A percentile compares a stretch with the other conserved stretches of the same genome.
phyloP scores from a whole-genome alignment of 75 land plant genomes.

The Picea sitchensis region DNA sequence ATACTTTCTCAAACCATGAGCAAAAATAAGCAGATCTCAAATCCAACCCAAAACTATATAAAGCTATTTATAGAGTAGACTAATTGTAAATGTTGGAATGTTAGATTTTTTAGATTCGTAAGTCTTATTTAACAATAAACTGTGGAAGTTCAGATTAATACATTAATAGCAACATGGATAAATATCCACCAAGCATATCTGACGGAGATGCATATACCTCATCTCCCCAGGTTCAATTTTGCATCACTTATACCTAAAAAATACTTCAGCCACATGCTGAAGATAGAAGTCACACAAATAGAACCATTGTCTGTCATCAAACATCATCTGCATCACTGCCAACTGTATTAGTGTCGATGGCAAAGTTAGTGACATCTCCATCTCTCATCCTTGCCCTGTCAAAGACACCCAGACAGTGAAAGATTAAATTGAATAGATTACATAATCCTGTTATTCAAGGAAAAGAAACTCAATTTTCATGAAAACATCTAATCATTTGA shows the following conservation, averaged over 20 bases:
- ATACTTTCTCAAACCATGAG: no score
- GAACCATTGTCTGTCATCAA: background rate
- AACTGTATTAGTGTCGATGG: background rate
- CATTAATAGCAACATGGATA: no score
- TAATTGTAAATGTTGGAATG: no score
- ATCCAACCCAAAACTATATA: no score
- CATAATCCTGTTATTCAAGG: background rate
- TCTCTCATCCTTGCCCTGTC: slow-evolving; percentile 2
- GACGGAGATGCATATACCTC: no score
- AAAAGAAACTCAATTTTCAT: background rate
- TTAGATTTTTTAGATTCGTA: no score
- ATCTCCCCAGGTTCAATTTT: background rate
- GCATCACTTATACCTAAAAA: background rate
- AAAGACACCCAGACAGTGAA: background rate
- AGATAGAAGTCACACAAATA: background rate
- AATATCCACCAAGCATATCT: no score
- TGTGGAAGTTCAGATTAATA: no score
- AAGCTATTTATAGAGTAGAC: no score
- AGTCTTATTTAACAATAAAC: no score
- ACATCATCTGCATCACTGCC: slow-evolving; percentile 9
- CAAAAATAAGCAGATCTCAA: no score
- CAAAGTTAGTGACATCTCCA: slow-evolving; percentile 5
- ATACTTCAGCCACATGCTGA: background rate
- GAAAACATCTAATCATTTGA: background rate
- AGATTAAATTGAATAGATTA: background rate